Evolutionary conservation across 202 grass and related monocot species (phyloP).

Genomic region (Hordeum pubiflorum): DNA sequence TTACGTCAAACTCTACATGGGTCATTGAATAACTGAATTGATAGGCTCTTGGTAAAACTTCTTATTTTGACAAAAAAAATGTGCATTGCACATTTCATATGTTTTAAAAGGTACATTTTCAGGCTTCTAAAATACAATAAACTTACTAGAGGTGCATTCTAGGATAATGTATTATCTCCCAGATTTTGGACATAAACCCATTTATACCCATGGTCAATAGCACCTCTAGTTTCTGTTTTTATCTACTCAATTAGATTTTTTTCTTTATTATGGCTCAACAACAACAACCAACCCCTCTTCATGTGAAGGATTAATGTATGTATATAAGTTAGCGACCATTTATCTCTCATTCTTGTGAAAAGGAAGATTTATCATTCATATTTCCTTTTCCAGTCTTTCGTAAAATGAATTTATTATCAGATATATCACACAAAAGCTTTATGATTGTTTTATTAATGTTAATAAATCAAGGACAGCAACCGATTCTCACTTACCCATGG

Average conservation of each 20-base stretch:
- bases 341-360: background rate
- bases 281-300: background rate
- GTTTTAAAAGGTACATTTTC: background rate
- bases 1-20: background rate
- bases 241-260: background rate
- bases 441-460: background rate
- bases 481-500: background rate
- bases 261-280: background rate
- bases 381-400: background rate
- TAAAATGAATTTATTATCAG: background rate
- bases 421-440: background rate
- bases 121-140: background rate
- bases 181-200: background rate
- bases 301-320: background rate
- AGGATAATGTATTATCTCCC: background rate
- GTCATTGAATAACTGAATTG: background rate
- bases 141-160: background rate
- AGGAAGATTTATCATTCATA: too few species aligned
- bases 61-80: background rate
- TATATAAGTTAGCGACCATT: background rate
- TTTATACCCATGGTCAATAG: background rate
- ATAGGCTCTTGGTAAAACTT: background rate
- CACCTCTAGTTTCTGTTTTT: background rate
- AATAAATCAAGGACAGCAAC: background rate
- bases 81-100: background rate